Evolutionary conservation across 1,284 basidiomycete genomes (phyloP).

Genomic region (Ganoderma multipileum): DNA sequence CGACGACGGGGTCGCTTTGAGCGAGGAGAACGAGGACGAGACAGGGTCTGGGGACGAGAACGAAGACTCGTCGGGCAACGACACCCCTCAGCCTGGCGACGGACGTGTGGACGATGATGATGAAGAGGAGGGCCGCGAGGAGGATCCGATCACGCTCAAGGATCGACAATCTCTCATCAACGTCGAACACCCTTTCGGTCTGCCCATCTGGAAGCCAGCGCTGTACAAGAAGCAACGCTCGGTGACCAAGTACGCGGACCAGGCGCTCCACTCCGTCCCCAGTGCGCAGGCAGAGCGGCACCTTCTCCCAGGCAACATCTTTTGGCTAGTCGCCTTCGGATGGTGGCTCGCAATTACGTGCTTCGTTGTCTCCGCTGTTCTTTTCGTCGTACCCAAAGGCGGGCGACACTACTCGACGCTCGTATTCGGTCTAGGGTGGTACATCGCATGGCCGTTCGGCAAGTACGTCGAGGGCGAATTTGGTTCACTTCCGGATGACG

Average conservation of each 20-base stretch:
- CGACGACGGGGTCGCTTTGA: constrained; percentile 52
- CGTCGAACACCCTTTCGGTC: constrained; percentile 98
- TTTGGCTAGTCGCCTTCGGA: constrained; percentile 89
- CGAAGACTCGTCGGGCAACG: constrained; percentile 25
- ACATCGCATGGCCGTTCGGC: constrained; percentile 97
- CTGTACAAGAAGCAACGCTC: constrained; percentile 98
- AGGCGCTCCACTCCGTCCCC: constrained; percentile 91
- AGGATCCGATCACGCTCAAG: constrained; percentile 93
- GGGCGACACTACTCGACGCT: constrained; percentile 88
- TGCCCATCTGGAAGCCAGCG: constrained; percentile 99
- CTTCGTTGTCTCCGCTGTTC: constrained; percentile 68
- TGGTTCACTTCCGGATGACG: constrained; percentile 51
- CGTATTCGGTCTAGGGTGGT: constrained; percentile 93
- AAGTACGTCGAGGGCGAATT: constrained; percentile 96
- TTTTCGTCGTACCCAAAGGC: constrained; percentile 81
- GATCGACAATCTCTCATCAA: constrained; percentile 99
- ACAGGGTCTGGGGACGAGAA: constrained; percentile 36
- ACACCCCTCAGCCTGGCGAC: constrained; percentile 30
- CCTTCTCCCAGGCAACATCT: constrained; percentile 90
- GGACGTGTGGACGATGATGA: constrained; percentile 37
- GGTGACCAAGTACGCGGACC: constrained; percentile 95
- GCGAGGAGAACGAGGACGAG: constrained; percentile 50
- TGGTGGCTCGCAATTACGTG: constrained; percentile 90
- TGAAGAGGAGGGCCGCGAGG: constrained; percentile 54
- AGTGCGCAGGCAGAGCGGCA: constrained; percentile 93